Conservation (phyloP, 1,284 basidiomycete genomes). For the Athelia psychrophila region DNA sequence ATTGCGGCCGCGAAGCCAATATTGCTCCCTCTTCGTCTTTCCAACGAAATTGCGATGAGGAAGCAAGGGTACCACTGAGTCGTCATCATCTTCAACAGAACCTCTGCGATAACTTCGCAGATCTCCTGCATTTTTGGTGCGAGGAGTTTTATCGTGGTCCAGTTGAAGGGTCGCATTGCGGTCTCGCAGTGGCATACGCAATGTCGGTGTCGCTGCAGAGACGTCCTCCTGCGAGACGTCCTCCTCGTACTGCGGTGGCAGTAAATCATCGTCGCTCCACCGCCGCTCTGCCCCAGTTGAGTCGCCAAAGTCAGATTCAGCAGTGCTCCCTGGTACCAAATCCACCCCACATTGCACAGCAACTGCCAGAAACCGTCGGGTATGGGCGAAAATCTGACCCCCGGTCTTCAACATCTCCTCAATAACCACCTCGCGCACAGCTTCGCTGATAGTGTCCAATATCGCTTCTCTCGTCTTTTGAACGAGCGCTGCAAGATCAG, state of each 20-base stretch:
- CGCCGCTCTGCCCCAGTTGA: conserved; percentile 3
- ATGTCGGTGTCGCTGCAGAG: not conserved
- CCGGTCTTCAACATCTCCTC: conserved; percentile 72
- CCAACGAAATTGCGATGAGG: conserved; percentile 24
- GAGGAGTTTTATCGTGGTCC: conserved; percentile 33
- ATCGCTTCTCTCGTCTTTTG: conserved; percentile 81
- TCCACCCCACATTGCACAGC: conserved; percentile 80
- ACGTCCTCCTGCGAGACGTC: conserved; percentile 11
- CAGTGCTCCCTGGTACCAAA: conserved; percentile 28
- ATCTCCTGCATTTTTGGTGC: conserved; percentile 54
- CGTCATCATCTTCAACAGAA: conserved; percentile 25
- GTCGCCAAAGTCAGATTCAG: conserved; percentile 30
- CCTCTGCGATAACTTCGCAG: conserved; percentile 36
- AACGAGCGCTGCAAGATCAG: conserved; percentile 82
- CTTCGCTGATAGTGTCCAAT: conserved; percentile 46
- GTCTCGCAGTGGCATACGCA: conserved; percentile 11
- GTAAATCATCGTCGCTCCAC: conserved; percentile 1
- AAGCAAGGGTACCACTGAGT: conserved; percentile 29
- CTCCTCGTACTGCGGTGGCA: not conserved
- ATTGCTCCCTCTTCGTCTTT: conserved; percentile 29
- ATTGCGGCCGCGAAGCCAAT: conserved; percentile 26
- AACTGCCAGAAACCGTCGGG: conserved; percentile 67
- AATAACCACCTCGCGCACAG: conserved; percentile 53
- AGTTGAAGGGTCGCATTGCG: conserved; percentile 22
- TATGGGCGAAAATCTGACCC: conserved; percentile 72